Conservation (phyloP, 495 filamentous ascomycete genomes). For the Penicillium soppii region DNA sequence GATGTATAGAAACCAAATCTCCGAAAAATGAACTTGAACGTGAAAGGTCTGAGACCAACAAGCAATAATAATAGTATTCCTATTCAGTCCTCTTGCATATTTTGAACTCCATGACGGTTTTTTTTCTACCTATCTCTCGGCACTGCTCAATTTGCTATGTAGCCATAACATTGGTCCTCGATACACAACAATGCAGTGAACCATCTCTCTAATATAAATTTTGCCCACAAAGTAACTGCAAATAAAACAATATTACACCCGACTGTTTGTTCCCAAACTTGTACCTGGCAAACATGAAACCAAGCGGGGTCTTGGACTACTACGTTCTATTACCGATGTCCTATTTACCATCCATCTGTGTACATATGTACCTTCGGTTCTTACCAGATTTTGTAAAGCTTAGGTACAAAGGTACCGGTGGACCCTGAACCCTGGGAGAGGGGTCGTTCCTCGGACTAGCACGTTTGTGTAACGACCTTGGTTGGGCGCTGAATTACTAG, state of each 20-base stretch:
- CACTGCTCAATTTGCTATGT: background rate
- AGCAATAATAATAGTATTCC: too few species aligned
- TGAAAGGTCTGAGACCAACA: background rate
- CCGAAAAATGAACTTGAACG: background rate
- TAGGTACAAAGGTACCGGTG: background rate
- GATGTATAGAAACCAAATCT: background rate
- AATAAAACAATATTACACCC: background rate
- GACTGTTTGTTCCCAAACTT: background rate
- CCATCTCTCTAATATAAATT: too few species aligned
- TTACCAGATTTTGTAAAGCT: too few species aligned
- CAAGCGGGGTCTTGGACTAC: background rate
- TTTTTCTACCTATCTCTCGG: background rate
- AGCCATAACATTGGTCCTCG: background rate
- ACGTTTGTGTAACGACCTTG: background rate
- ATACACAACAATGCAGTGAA: background rate
- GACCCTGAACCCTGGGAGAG: slow-evolving; percentile 2
- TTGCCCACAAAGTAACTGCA: background rate
- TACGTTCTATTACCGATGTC: background rate
- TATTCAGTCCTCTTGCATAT: too few species aligned
- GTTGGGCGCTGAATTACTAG: background rate
- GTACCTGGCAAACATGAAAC: slow-evolving; percentile 3
- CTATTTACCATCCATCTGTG: background rate
- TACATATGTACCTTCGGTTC: too few species aligned
- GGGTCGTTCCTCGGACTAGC: background rate
- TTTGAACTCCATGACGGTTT: background rate